A percentile compares a stretch with the other conserved stretches of the same genome.
phyloP scores from a whole-genome alignment of 1,284 basidiomycete genomes.

The Rhodotorula sp. region DNA sequence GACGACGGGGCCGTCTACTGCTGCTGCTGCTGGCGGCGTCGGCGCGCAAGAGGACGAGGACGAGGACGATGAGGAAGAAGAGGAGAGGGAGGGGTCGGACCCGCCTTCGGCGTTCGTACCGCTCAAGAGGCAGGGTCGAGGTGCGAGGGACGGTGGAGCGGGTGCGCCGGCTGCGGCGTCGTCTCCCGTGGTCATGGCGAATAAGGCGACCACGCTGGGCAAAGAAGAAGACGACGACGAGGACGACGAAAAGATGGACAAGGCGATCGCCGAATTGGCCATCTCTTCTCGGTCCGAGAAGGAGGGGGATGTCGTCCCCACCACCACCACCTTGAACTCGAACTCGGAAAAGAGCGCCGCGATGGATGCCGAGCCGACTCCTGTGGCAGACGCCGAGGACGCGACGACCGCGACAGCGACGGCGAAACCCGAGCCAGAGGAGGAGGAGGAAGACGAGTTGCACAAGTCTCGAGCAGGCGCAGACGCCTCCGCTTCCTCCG shows the following conservation, averaged over 20 bases:
- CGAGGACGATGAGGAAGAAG: neutral
- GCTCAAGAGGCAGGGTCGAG: conserved; percentile 21
- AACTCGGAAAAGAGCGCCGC: too few species aligned
- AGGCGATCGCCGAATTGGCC: conserved; percentile 1
- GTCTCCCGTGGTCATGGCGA: neutral
- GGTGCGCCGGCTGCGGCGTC: too few species aligned
- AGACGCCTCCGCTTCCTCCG: too few species aligned
- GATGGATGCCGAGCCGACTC: too few species aligned
- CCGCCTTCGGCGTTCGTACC: conserved; percentile 30
- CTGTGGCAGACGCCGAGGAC: too few species aligned
- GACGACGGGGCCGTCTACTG: neutral
- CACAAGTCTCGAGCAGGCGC: too few species aligned
- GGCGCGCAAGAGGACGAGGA: neutral
- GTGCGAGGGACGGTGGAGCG: conserved; percentile 14
- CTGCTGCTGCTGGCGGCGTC: neutral
- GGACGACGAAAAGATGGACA: neutral
- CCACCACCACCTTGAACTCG: too few species aligned
- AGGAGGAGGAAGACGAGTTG: too few species aligned
- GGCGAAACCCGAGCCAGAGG: too few species aligned
- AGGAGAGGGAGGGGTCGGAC: conserved; percentile 14
- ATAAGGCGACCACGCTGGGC: neutral
- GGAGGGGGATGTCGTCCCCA: too few species aligned
- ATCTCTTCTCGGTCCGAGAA: too few species aligned
- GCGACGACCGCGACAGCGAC: too few species aligned
- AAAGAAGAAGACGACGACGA: neutral